phyloP scores from a whole-genome alignment of 768 basidiomycete species.

The Serpula lacrymans region DNA sequence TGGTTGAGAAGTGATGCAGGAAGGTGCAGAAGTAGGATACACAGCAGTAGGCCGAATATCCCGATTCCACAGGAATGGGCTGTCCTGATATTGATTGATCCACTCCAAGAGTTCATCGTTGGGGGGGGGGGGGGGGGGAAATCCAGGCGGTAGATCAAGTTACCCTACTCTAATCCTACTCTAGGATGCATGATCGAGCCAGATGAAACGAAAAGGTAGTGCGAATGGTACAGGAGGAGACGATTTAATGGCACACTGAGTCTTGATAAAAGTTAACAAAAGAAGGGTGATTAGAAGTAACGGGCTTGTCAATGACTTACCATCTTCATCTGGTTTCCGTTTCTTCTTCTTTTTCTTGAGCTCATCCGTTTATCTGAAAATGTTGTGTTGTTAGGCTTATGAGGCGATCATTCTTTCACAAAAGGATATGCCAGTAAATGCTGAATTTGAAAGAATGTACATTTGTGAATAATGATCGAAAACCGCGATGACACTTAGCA shows the following conservation, averaged over 20 bases:
- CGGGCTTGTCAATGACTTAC: slow-evolving; percentile 60
- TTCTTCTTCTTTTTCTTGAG: slow-evolving; percentile 82
- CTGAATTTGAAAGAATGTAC: background rate
- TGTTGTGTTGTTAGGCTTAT: slow-evolving; percentile 3
- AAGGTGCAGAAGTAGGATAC: no score
- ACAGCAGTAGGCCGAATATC: no score
- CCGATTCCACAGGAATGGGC: no score
- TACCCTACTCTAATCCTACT: no score
- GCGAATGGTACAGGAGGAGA: background rate
- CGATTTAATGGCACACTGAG: slow-evolving; percentile 50
- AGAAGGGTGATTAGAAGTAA: background rate
- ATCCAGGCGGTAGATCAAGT: no score
- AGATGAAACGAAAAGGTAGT: background rate
- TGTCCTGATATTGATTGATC: no score
- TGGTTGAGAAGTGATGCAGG: no score
- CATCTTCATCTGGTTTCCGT: slow-evolving; percentile 77
- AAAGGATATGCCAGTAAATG: background rate
- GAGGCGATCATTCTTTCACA: background rate
- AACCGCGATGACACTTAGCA: background rate
- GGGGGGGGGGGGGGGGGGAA: no score
- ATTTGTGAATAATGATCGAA: slow-evolving; percentile 1
- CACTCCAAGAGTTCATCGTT: no score
- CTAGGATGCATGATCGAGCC: background rate
- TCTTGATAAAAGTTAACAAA: slow-evolving; percentile 33
- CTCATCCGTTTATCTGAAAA: slow-evolving; percentile 41